Percentiles rank a stretch among this genome's conserved stretches.
Conservation (phyloP, 306 rosid species). For the Prosopis cineraria region DNA sequence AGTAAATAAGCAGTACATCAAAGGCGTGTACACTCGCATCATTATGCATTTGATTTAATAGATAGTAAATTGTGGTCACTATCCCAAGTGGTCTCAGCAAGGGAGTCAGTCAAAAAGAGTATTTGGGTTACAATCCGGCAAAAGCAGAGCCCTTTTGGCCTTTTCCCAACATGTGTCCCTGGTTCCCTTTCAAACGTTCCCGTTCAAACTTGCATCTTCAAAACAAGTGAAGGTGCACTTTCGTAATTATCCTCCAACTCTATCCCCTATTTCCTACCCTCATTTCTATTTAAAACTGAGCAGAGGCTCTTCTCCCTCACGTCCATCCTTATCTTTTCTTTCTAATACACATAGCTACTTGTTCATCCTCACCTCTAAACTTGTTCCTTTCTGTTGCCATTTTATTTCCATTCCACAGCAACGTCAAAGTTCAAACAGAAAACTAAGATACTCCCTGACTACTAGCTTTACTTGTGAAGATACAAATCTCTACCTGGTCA, state of each 20-base stretch:
- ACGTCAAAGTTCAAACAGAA: slow-evolving; percentile 6
- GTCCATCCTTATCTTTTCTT: slow-evolving; percentile 31
- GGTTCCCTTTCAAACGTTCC: slow-evolving; percentile 61
- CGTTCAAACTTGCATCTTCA: slow-evolving; percentile 49
- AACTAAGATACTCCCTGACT: slow-evolving; percentile 31
- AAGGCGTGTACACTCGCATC: neutral
- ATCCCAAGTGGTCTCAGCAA: slow-evolving; percentile 39
- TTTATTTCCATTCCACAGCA: slow-evolving; percentile 17
- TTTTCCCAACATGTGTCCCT: slow-evolving; percentile 81
- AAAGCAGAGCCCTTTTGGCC: slow-evolving; percentile 68
- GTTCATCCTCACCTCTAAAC: slow-evolving; percentile 26
- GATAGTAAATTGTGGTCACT: slow-evolving; percentile 39
- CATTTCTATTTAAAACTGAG: slow-evolving; percentile 56
- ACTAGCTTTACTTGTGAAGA: slow-evolving; percentile 31
- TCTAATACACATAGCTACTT: slow-evolving; percentile 39
- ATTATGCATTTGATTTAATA: neutral
- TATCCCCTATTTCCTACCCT: slow-evolving; percentile 42
- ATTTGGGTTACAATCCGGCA: slow-evolving; percentile 75
- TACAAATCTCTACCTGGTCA: slow-evolving; percentile 23
- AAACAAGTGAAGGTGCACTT: slow-evolving; percentile 61
- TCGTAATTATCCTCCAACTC: slow-evolving; percentile 55
- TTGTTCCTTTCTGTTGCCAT: slow-evolving; percentile 15
- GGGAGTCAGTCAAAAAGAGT: slow-evolving; percentile 68
- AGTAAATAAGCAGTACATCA: slow-evolving; percentile 15
- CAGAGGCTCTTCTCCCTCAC: slow-evolving; percentile 39